These are phyloP conservation scores for Persicaria maculosa DNA, from an alignment of 148 eudicot genomes.

Conservation along the genomic window DNA sequence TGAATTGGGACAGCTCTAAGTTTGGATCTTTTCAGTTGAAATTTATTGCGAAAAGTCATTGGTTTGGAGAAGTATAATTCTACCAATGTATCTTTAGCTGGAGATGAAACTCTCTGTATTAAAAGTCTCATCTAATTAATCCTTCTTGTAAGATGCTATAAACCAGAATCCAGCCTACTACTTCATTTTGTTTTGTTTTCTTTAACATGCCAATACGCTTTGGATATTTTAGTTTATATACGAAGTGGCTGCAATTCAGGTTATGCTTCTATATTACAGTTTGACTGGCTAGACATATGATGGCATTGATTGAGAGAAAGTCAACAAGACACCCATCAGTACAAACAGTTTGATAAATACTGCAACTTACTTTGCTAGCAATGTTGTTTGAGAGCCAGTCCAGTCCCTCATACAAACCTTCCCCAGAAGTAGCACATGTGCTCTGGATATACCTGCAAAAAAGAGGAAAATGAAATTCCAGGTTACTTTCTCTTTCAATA, in stretches of 20 bases:
- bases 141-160: no score
- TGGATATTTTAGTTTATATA: no score
- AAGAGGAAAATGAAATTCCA: background rate
- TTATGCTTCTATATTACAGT: no score
- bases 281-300: no score
- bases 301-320: background rate
- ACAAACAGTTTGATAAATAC: background rate
- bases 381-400: slow-evolving; percentile 80
- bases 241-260: no score
- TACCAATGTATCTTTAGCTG: no score
- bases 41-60: background rate
- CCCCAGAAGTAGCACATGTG: slow-evolving; percentile 73
- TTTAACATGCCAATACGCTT: no score
- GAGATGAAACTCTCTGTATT: no score
- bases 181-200: no score
- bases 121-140: no score
- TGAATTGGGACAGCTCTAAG: background rate
- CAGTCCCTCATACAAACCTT: slow-evolving; percentile 67
- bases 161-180: no score
- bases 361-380: slow-evolving; percentile 47
- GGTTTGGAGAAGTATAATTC: no score
- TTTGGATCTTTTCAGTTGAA: background rate
- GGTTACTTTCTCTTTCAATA: background rate
- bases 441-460: slow-evolving; percentile 67
- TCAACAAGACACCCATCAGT: background rate